Percentiles rank a stretch among this genome's conserved stretches.
These are phyloP conservation scores for Aegle marmelos DNA, from an alignment of 345 rosid genomes.

Conservation along the genomic window DNA sequence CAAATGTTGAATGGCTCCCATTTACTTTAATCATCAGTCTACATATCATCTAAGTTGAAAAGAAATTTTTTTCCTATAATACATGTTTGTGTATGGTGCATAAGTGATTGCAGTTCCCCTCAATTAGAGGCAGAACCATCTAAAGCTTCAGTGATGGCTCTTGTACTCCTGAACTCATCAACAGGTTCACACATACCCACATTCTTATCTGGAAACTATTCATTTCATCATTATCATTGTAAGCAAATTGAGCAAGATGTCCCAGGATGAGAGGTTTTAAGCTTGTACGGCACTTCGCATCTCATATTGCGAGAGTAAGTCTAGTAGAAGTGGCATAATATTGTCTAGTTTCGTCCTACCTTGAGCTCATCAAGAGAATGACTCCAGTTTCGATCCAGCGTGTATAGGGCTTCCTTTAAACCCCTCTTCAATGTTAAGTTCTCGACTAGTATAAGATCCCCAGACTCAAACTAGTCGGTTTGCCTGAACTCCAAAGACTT, in stretches of 20 bases:
- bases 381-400: no score
- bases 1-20: neutral
- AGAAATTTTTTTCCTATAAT: neutral
- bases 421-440: no score
- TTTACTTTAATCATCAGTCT: neutral
- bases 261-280: no score
- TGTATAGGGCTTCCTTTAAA: no score
- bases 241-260: neutral
- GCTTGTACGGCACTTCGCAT: no score
- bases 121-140: neutral
- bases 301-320: no score
- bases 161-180: neutral
- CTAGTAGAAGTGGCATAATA: no score
- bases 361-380: no score
- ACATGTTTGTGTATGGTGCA: neutral
- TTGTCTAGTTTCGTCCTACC: no score
- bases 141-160: neutral
- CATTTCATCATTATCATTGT: neutral
- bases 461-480: no score
- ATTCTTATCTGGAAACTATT: neutral
- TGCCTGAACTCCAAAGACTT: no score
- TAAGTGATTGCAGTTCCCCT: neutral
- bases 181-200: slow-evolving; percentile 5
- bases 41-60: neutral
- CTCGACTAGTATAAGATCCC: no score